phyloP scores from a whole-genome alignment of 2,329 filamentous ascomycete genomes.

The Fusarium graminum region DNA sequence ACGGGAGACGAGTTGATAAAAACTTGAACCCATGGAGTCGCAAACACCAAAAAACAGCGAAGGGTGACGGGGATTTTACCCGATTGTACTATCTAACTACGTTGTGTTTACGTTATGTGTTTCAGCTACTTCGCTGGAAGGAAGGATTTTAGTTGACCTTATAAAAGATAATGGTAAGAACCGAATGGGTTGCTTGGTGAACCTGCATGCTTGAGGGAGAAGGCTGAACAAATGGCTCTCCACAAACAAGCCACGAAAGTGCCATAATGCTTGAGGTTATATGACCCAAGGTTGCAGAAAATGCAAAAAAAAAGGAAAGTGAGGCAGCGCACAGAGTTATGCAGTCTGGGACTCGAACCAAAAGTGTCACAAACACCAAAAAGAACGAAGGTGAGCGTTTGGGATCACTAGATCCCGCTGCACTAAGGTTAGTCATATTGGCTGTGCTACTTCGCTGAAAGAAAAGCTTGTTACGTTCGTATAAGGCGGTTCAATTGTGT shows the following conservation, averaged over 20 bases:
- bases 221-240: neutral
- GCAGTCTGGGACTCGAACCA: neutral
- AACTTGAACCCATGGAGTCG: neutral
- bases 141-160: neutral
- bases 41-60: slow-evolving; percentile 1
- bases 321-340: neutral
- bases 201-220: neutral
- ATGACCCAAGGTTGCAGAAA: too few relatives aligned
- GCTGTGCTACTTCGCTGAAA: slow-evolving; percentile 36
- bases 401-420: neutral
- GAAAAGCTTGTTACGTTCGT: neutral
- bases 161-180: too few relatives aligned
- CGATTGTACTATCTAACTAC: neutral
- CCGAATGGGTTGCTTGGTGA: neutral
- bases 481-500: neutral
- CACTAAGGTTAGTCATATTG: neutral
- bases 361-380: neutral
- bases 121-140: slow-evolving; percentile 9
- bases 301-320: neutral
- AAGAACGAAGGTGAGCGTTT: slow-evolving; percentile 2
- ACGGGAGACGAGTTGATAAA: neutral
- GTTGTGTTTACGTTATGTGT: neutral
- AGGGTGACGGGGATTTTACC: neutral
- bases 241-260: neutral
- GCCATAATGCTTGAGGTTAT: too few relatives aligned